A percentile compares a stretch with the other conserved stretches of the same genome.
phyloP scores from a whole-genome alignment of 1,139 yeast species.

The Suhomyces coccinellae region DNA sequence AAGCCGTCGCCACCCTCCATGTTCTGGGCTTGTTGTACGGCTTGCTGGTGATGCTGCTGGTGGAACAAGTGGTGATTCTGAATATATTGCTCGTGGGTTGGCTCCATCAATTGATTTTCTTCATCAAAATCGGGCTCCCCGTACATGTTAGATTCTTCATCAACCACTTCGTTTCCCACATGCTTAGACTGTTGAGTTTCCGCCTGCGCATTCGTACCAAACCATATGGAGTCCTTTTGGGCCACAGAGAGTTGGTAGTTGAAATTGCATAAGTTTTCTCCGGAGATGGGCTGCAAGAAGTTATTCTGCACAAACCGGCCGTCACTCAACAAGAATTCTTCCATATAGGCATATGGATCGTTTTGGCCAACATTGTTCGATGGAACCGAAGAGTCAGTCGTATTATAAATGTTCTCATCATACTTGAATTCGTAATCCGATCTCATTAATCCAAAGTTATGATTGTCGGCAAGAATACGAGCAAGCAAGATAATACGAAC shows the following conservation, averaged over 20 bases:
- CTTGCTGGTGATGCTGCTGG: conserved; percentile 23
- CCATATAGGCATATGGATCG: conserved; percentile 31
- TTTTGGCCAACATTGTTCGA: conserved; percentile 10
- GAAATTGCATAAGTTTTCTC: conserved; percentile 24
- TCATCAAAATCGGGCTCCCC: conserved; percentile 17
- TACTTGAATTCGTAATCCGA: conserved; percentile 47
- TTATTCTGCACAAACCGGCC: conserved; percentile 45
- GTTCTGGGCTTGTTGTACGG: conserved; percentile 12
- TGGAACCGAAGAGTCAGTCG: conserved; percentile 23
- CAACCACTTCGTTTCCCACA: conserved; percentile 17
- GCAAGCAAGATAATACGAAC: conserved; percentile 54
- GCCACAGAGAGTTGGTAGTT: conserved; percentile 13
- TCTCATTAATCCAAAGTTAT: conserved; percentile 51
- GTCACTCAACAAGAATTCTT: conserved; percentile 43
- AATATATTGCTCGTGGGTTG: conserved; percentile 12
- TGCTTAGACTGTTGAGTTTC: conserved; percentile 9
- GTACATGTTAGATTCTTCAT: conserved; percentile 12
- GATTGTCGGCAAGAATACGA: conserved; percentile 49
- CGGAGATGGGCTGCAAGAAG: conserved; percentile 39
- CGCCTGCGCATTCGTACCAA: conserved; percentile 12
- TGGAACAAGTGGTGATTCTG: conserved; percentile 19
- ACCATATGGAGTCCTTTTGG: conserved; percentile 26
- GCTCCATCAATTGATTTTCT: conserved; percentile 15
- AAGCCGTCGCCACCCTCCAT: conserved; percentile 22
- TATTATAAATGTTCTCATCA: conserved; percentile 30